A percentile compares a stretch with the other conserved stretches of the same genome.
phyloP scores from a whole-genome alignment of 1,284 basidiomycete genomes.

The Ustilago shanxiensis region DNA sequence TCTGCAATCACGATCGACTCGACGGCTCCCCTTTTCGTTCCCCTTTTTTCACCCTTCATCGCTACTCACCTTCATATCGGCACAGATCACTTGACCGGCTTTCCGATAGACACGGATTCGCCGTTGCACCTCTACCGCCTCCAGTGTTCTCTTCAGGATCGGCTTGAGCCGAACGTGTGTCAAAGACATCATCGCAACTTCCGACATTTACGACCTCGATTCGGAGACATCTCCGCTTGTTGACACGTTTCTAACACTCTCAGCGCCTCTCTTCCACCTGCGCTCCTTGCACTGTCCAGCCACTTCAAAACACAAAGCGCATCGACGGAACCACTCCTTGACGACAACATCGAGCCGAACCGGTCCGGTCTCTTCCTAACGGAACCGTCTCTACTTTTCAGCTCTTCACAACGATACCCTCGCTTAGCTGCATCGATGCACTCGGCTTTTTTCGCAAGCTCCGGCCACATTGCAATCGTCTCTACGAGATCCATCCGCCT shows the following conservation, averaged over 20 bases:
- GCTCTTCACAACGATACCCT: neutral
- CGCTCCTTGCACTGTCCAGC: neutral
- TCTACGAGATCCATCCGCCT: neutral
- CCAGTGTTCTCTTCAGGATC: too few species aligned
- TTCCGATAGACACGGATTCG: neutral
- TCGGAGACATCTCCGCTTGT: neutral
- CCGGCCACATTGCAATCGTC: neutral
- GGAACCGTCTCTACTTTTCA: neutral
- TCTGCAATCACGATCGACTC: neutral
- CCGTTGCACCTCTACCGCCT: too few species aligned
- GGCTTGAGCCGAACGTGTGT: neutral
- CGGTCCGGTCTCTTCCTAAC: neutral
- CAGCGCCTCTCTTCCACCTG: neutral
- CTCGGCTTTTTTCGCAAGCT: neutral
- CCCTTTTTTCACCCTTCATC: neutral
- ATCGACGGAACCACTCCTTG: neutral
- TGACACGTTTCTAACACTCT: neutral
- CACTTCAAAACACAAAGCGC: neutral
- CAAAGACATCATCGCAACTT: conserved; percentile 6
- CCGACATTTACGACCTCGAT: conserved; percentile 2
- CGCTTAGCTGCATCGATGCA: neutral
- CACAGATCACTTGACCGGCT: neutral
- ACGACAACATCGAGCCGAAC: neutral
- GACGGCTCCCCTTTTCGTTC: neutral
- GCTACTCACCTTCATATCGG: neutral